Conservation (phyloP, 75 land plant genomes). For the Cupressus sempervirens region DNA sequence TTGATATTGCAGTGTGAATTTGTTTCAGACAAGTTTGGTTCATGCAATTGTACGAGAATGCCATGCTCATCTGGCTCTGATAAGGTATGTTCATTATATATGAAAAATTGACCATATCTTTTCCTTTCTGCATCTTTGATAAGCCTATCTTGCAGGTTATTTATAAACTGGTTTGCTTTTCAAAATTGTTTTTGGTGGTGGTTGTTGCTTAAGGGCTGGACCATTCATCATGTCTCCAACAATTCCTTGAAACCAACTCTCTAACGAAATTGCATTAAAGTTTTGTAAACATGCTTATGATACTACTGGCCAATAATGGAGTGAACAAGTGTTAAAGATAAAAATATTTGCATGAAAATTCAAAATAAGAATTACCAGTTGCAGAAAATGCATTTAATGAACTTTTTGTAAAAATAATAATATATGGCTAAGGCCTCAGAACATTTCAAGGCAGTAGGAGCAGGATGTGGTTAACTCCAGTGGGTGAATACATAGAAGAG, state of each 20-base stretch:
- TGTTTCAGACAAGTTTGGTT: conserved; percentile 77
- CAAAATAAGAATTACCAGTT: neutral
- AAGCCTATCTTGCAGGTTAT: neutral
- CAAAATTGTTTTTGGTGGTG: neutral
- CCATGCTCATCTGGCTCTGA: conserved; percentile 59
- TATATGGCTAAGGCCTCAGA: neutral
- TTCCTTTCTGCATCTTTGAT: neutral
- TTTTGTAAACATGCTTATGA: neutral
- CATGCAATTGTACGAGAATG: conserved; percentile 76
- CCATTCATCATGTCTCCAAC: neutral
- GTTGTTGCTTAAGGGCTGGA: neutral
- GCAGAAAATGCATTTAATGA: neutral
- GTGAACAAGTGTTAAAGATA: neutral
- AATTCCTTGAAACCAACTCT: neutral
- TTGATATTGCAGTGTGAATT: neutral
- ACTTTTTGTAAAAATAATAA: neutral
- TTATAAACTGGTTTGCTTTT: neutral
- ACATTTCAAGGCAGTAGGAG: neutral
- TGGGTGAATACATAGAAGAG: neutral
- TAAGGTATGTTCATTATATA: conserved; percentile 39
- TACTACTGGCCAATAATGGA: neutral
- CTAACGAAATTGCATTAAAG: neutral
- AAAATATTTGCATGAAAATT: neutral
- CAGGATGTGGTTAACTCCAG: neutral
- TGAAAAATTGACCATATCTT: neutral